These are phyloP conservation scores for Amborella trichopoda DNA, from an alignment of 164 flowering plant genomes.

Conservation along the genomic window DNA sequence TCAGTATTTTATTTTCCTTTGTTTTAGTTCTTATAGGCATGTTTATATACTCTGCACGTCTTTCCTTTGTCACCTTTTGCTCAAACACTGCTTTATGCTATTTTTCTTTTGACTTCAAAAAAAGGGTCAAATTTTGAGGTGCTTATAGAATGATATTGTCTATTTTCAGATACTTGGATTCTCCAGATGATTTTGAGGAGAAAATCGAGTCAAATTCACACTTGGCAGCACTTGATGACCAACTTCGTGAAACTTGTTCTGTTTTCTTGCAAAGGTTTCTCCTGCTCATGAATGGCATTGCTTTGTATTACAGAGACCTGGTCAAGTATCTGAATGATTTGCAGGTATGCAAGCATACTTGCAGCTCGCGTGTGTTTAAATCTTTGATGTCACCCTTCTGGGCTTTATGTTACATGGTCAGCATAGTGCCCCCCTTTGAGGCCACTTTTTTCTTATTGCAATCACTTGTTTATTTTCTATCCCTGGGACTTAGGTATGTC, in stretches of 20 bases:
- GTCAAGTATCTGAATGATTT: conserved; percentile 10
- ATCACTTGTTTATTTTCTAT: too few relatives aligned
- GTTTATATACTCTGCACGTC: not conserved
- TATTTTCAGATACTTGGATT: conserved; percentile 14
- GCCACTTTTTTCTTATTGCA: too few relatives aligned
- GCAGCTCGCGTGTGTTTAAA: too few relatives aligned
- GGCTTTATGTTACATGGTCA: too few relatives aligned
- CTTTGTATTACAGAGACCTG: conserved; percentile 10
- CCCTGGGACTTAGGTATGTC: too few relatives aligned
- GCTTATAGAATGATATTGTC: not conserved
- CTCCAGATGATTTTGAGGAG: conserved; percentile 14
- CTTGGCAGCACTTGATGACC: conserved; percentile 15
- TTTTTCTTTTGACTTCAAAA: not conserved
- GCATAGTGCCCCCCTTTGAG: too few relatives aligned
- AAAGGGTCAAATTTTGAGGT: not conserved
- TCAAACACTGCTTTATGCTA: not conserved
- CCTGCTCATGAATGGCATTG: conserved; percentile 13
- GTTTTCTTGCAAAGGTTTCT: conserved; percentile 18
- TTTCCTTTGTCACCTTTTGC: not conserved
- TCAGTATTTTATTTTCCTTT: not conserved
- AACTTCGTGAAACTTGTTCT: conserved; percentile 20
- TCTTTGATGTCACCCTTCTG: too few relatives aligned
- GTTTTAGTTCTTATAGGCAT: not conserved
- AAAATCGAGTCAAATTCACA: conserved; percentile 13
- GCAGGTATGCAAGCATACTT: too few relatives aligned